Percentiles rank a stretch among this genome's conserved stretches.
phyloP scores from a whole-genome alignment of 2,329 filamentous ascomycete genomes.

The Paecilomyces dactylethromorphus region DNA sequence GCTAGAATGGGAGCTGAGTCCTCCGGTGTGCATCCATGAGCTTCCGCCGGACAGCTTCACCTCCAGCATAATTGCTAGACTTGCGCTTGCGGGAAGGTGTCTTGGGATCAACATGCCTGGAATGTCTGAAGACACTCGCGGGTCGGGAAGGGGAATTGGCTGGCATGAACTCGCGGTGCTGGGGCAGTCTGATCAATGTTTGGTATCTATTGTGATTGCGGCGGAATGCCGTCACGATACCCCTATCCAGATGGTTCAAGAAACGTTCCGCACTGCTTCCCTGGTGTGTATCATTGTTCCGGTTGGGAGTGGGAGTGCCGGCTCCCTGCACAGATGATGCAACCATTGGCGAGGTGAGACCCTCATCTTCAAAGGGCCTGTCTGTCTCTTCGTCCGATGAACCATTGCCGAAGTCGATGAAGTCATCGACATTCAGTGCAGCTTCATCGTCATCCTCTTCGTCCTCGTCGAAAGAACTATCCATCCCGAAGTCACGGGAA shows the following conservation, averaged over 20 bases:
- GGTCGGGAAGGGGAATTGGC: conserved; percentile 36
- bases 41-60: conserved; percentile 38
- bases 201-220: conserved; percentile 48
- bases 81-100: conserved; percentile 36
- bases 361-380: conserved; percentile 41
- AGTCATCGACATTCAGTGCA: conserved; percentile 61
- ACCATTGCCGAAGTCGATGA: conserved; percentile 60
- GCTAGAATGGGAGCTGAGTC: conserved; percentile 30
- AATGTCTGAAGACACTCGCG: conserved; percentile 37
- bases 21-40: conserved; percentile 37
- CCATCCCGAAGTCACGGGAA: conserved; percentile 50
- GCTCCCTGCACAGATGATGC: conserved; percentile 33
- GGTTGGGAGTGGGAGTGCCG: conserved; percentile 30
- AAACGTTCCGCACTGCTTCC: conserved; percentile 43
- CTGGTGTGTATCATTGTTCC: conserved; percentile 21
- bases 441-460: conserved; percentile 60
- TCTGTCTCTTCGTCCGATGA: conserved; percentile 57
- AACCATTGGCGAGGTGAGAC: conserved; percentile 38
- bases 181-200: conserved; percentile 42
- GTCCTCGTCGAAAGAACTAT: conserved; percentile 54
- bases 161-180: conserved; percentile 39
- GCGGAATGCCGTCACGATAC: conserved; percentile 73
- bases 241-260: conserved; percentile 61
- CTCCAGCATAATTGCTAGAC: conserved; percentile 28
- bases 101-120: conserved; percentile 31